These are phyloP conservation scores for Globisporangium rhizosaccharum DNA, from an alignment of 352 stramenopile species.

Conservation along the genomic window DNA sequence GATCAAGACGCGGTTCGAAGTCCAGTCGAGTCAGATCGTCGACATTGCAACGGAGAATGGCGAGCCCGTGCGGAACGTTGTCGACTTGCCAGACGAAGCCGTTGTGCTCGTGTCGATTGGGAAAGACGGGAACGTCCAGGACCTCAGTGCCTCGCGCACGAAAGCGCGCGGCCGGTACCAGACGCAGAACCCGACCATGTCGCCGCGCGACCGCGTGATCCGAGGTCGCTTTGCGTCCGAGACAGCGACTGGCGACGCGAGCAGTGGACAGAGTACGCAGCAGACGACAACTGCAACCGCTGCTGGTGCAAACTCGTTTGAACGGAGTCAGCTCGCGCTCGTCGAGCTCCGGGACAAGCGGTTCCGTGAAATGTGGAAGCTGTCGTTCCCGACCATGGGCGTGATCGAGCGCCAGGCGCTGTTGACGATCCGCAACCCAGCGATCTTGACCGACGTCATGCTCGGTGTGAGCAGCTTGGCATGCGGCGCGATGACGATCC, in stretches of 20 bases:
- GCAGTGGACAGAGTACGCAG: constrained; percentile 24
- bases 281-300: constrained; percentile 26
- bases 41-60: constrained; percentile 71
- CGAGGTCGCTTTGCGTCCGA: constrained; percentile 55
- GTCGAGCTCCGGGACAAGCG: constrained; percentile 26
- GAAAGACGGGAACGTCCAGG: constrained; percentile 73
- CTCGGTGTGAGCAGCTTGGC: constrained; percentile 76
- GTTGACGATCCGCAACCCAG: constrained; percentile 54
- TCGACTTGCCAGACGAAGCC: constrained; percentile 47
- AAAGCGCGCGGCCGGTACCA: constrained; percentile 12
- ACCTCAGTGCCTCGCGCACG: constrained; percentile 20
- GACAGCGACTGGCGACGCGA: constrained; percentile 22
- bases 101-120: constrained; percentile 74
- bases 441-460: constrained; percentile 73
- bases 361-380: constrained; percentile 68
- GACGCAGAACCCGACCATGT: constrained; percentile 18
- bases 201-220: constrained; percentile 28
- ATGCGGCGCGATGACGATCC: constrained; percentile 49
- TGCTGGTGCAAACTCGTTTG: constrained; percentile 24
- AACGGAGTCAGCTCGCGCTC: constrained; percentile 19
- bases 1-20: constrained; percentile 73
- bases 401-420: constrained; percentile 55
- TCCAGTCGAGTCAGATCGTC: constrained; percentile 70
- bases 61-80: constrained; percentile 53
- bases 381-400: constrained; percentile 72